phyloP scores from a whole-genome alignment of 805 yeast species.

The Kazachstania taianensis region DNA sequence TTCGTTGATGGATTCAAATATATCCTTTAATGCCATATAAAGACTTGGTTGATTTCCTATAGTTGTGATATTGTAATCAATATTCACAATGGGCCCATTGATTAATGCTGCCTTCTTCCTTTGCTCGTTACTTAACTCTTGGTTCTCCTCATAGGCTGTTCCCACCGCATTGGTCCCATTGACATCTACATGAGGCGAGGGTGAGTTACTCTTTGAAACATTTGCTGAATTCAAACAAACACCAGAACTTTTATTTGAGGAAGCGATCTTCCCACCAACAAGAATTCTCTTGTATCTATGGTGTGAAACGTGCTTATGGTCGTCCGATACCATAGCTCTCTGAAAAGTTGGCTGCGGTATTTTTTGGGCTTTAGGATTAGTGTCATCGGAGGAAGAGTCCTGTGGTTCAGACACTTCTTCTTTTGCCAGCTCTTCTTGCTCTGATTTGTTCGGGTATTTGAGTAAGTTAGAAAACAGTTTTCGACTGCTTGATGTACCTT shows the following conservation, averaged over 20 bases:
- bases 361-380: no score
- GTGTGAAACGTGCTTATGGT: no score
- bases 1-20: conserved; percentile 75
- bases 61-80: conserved; percentile 48
- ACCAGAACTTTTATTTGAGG: no score
- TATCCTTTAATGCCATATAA: conserved; percentile 65
- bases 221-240: no score
- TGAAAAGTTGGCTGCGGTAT: no score
- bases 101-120: conserved; percentile 71
- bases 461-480: conserved; percentile 1
- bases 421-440: not conserved
- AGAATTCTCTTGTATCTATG: no score
- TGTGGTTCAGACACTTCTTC: not conserved
- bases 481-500: not conserved
- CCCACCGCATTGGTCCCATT: no score
- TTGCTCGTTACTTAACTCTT: conserved; percentile 42
- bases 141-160: not conserved
- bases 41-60: conserved; percentile 31
- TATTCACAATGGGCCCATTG: conserved; percentile 72
- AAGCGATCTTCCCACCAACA: no score
- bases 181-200: no score
- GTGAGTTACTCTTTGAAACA: no score
- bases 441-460: conserved; percentile 1
- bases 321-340: no score
- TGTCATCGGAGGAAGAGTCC: no score